A percentile compares a stretch with the other conserved stretches of the same genome.
Conservation (phyloP, 441 rosid genomes). For the Gossypium trilobum region DNA sequence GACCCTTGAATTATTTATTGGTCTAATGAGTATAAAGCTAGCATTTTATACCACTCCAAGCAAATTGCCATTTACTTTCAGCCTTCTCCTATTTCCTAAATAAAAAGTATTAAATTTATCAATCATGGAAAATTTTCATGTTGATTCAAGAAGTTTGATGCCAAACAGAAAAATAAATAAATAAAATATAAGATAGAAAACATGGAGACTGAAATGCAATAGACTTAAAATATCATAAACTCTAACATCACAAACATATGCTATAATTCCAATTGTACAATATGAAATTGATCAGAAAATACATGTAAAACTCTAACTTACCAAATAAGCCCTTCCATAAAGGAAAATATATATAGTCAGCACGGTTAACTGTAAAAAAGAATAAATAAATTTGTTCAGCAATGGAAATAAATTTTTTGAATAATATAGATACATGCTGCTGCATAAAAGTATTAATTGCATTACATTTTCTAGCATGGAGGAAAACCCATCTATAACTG, state of each 20-base stretch:
- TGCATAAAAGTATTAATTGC: not conserved
- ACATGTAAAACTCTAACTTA: constrained; percentile 32
- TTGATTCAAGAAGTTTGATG: not conserved
- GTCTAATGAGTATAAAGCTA: not conserved
- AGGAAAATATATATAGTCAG: constrained; percentile 80
- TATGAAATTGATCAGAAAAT: not conserved
- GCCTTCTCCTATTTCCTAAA: not conserved
- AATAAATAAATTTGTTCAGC: constrained; percentile 10
- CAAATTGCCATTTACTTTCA: not conserved
- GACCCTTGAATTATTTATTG: not conserved
- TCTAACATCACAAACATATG: not conserved
- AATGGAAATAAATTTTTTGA: not conserved
- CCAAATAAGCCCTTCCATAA: constrained; percentile 91
- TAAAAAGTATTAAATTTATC: not conserved
- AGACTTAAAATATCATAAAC: not conserved
- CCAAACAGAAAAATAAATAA: not conserved
- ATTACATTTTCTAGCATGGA: not conserved
- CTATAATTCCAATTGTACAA: not conserved
- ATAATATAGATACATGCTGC: not conserved
- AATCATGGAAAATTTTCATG: not conserved
- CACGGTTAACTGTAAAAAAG: constrained; percentile 80
- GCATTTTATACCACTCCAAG: not conserved
- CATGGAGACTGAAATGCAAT: not conserved
- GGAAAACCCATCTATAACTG: not conserved
- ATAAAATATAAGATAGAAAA: not conserved